Base-by-base conservation (phyloP, 2,329 filamentous ascomycete genomes). In the Trichothecium sympodiale region DNA sequence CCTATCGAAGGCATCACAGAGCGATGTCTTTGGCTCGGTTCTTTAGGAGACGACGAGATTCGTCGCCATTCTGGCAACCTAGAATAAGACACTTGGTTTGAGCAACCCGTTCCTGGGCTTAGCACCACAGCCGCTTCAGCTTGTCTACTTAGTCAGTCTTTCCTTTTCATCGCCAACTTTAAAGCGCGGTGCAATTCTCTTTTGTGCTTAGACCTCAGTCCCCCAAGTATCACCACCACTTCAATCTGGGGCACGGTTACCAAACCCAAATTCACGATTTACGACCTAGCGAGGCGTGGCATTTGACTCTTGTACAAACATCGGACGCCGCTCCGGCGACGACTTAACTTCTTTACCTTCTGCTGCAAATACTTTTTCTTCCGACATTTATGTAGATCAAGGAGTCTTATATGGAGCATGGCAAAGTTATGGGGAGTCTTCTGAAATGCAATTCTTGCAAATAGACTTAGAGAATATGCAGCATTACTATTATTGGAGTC, bases 1-100 rank as follows among this genome's bases (percentile, higher is more conserved):
- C 77, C 83, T 1, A 75, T 88, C 27, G 80, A 85, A 42, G 81
- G 83, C 35, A 73, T 87, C 34, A 80, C 83, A 4, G 83, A 85
- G 57, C 71, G 82, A 43, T 91, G 84, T 53, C 66, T 91, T n/a
- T 91, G 85, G 84, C 78, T 91, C 61, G 79, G 81, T 32, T 82
- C 83, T 8, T 55, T 91, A 37, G 73, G 62, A 37, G 83, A 89
- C 44, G 74, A 77, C n/a, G 82, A 88, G 49, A 86, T 91, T 48
- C 61, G 71, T 38, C 62, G 58, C 41, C 61, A 64, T 37, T 72
- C 69, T 0, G 65, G 70, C 36, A 56, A 50, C 36, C 49, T 77
- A 23, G 68, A 75, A 52, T 57, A 40, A 42, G n/a, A 3, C 1
- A 5, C 12, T 14, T 14, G n/a, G 8, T 6, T 34, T 5, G 4